Evolutionary conservation across 441 rosid species (phyloP).

Genomic region (Aleurites moluccanus): DNA sequence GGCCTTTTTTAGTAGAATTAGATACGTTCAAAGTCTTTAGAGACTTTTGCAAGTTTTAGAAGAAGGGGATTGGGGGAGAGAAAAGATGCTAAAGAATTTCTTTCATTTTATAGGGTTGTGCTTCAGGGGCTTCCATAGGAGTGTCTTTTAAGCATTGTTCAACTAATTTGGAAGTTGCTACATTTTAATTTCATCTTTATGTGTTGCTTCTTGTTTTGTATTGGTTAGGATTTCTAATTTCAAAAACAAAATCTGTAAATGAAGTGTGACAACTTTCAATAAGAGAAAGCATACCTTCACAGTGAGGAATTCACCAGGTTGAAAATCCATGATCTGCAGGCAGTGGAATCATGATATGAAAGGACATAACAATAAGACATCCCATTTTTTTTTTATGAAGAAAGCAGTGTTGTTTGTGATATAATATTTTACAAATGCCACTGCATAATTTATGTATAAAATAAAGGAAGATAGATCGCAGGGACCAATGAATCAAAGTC

Average conservation of each 20-base stretch:
- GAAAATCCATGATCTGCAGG: constrained; percentile 89
- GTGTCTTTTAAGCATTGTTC: neutral
- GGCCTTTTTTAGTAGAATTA: neutral
- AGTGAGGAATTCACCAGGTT: constrained; percentile 86
- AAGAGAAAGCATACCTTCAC: constrained; percentile 59
- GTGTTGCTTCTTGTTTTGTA: neutral
- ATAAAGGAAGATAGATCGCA: neutral
- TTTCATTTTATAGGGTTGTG: neutral
- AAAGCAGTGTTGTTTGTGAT: neutral
- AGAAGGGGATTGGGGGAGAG: neutral
- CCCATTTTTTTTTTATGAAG: neutral
- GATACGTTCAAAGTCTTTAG: neutral
- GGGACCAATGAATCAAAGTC: constrained; percentile 5
- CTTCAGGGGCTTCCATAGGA: neutral
- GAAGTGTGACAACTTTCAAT: constrained; percentile 17
- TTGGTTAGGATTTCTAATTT: neutral
- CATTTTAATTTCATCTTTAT: neutral
- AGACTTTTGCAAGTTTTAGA: neutral
- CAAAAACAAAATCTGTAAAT: constrained; percentile 13
- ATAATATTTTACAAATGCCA: neutral
- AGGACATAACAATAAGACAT: constrained; percentile 10
- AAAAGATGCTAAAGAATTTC: neutral
- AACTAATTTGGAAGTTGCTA: neutral
- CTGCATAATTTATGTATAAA: neutral
- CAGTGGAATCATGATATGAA: constrained; percentile 6